Conservation (phyloP, 2,329 filamentous ascomycete species). For the Hymenoscyphus scutula region DNA sequence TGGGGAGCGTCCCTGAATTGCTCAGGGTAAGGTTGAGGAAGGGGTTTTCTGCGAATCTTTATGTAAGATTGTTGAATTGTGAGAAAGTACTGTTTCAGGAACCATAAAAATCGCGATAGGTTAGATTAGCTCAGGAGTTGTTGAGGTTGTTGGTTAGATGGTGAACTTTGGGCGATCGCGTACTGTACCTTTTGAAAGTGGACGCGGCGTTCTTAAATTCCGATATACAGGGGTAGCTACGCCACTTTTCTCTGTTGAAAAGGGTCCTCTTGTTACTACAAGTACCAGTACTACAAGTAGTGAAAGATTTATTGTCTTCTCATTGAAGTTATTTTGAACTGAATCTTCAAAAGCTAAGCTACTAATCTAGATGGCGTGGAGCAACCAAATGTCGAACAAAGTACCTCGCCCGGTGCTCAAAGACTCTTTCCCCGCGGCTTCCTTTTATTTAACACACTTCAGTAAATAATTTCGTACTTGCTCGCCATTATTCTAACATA, state of each 20-base stretch:
- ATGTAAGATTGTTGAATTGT: not conserved
- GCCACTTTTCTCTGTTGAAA: not conserved
- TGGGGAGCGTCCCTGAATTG: slow-evolving; percentile 6
- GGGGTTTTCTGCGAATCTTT: not conserved
- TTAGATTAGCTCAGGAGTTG: not conserved
- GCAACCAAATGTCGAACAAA: no score
- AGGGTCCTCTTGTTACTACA: not conserved
- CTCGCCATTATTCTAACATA: no score
- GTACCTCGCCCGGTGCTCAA: no score
- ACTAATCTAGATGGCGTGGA: no score
- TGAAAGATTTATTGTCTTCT: no score
- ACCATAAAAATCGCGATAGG: not conserved
- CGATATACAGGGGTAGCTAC: slow-evolving; percentile 1
- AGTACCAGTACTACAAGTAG: no score
- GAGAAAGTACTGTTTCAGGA: not conserved
- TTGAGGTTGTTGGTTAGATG: not conserved
- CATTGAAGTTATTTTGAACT: no score
- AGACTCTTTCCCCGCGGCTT: no score
- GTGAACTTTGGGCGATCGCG: not conserved
- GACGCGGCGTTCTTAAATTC: slow-evolving; percentile 3
- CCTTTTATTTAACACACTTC: no score
- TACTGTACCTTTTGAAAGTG: not conserved
- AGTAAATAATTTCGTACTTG: no score
- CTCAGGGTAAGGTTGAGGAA: not conserved
- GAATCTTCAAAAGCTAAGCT: no score